These are phyloP conservation scores for Clonostachys byssicola DNA, from an alignment of 2,329 filamentous ascomycete genomes.

Conservation along the genomic window DNA sequence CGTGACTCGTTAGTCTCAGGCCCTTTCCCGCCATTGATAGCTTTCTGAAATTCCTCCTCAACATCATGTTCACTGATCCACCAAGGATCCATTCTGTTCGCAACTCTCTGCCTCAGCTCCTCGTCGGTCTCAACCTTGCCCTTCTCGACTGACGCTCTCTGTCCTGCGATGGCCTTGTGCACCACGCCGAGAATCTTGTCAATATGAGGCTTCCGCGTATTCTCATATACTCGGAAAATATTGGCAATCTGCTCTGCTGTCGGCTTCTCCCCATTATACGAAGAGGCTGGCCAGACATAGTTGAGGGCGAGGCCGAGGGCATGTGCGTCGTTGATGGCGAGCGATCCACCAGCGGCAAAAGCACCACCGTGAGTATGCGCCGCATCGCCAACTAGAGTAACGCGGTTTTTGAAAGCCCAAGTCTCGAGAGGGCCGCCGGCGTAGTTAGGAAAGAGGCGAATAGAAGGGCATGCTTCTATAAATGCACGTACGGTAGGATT, in stretches of 20 bases:
- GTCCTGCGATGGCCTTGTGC: too few species aligned
- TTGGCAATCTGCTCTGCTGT: conserved; percentile 11
- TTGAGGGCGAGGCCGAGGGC: conserved; percentile 31
- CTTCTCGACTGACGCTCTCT: too few species aligned
- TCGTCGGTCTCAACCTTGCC: too few species aligned
- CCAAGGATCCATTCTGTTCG: too few species aligned
- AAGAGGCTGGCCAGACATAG: conserved; percentile 20
- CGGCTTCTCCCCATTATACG: neutral
- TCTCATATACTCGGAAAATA: conserved; percentile 32
- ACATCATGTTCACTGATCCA: neutral
- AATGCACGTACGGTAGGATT: conserved; percentile 31
- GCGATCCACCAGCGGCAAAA: conserved; percentile 31
- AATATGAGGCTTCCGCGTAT: conserved; percentile 35
- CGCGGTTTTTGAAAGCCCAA: conserved; percentile 29
- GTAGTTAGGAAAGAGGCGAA: conserved; percentile 34
- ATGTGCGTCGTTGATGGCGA: conserved; percentile 34
- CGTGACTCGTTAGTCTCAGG: too few species aligned
- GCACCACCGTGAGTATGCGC: conserved; percentile 35
- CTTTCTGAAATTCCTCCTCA: conserved; percentile 3
- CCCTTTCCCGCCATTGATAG: too few species aligned
- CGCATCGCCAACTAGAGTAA: conserved; percentile 31
- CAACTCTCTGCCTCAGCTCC: too few species aligned
- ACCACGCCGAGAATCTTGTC: conserved; percentile 26
- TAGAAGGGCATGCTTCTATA: conserved; percentile 31
- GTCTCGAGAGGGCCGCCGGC: conserved; percentile 30